Evolutionary conservation across 139 green algal species (phyloP).

Genomic region (Coelastrella sp.): DNA sequence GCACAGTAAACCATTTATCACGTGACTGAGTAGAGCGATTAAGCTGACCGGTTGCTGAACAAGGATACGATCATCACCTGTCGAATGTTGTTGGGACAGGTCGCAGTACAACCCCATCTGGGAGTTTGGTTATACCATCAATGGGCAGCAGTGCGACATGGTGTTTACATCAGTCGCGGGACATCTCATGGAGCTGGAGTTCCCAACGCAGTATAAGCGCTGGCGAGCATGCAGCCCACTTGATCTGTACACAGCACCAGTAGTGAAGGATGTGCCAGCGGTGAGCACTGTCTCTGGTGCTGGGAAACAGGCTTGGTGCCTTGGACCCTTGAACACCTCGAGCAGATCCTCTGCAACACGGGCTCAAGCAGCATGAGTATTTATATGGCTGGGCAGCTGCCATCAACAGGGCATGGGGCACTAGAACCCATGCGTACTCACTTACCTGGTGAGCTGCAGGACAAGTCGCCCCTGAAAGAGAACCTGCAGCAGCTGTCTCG

Average conservation of each 20-base stretch:
- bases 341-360: too few relatives aligned
- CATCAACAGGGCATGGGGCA: too few relatives aligned
- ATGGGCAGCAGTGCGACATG: conserved; percentile 78
- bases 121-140: conserved; percentile 87
- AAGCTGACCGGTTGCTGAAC: not conserved
- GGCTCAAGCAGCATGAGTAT: too few relatives aligned
- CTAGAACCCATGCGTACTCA: not conserved
- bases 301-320: not conserved
- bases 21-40: not conserved
- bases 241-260: conserved; percentile 45
- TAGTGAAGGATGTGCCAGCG: conserved; percentile 36
- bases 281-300: not conserved
- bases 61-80: not conserved
- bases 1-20: not conserved
- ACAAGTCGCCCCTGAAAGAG: conserved; percentile 75
- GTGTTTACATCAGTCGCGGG: conserved; percentile 94
- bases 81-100: conserved; percentile 46
- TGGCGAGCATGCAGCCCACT: conserved; percentile 38
- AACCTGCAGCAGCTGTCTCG: conserved; percentile 85
- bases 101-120: conserved; percentile 86
- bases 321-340: too few relatives aligned
- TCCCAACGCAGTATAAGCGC: conserved; percentile 51
- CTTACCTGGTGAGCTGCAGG: conserved; percentile 51
- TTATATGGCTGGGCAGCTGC: too few relatives aligned
- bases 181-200: conserved; percentile 95